Percentiles rank a stretch among this genome's conserved stretches.
Evolutionary conservation across 495 filamentous ascomycete genomes (phyloP).

Genomic region (Aspergillus ellipticus): DNA sequence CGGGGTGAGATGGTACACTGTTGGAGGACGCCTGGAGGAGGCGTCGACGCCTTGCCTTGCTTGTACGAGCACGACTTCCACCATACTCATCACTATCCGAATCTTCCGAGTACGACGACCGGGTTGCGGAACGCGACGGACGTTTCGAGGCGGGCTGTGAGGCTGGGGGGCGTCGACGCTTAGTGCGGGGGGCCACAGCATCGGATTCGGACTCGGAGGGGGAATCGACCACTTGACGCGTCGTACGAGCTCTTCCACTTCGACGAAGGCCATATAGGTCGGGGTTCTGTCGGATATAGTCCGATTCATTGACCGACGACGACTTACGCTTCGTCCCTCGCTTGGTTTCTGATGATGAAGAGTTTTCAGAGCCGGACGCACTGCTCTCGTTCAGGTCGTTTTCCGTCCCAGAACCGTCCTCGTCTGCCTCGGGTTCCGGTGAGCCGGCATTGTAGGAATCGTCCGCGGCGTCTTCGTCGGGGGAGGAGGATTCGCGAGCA

Average conservation of each 20-base stretch:
- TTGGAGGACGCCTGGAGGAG: constrained; percentile 55
- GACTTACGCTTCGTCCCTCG: constrained; percentile 74
- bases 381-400: constrained; percentile 55
- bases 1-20: constrained; percentile 57
- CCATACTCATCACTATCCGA: constrained; percentile 67
- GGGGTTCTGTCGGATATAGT: constrained; percentile 86
- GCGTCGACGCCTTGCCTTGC: constrained; percentile 70
- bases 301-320: constrained; percentile 65
- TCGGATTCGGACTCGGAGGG: constrained; percentile 63
- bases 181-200: constrained; percentile 37
- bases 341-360: constrained; percentile 61
- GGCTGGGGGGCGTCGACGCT: constrained; percentile 37
- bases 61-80: constrained; percentile 61
- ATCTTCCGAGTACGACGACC: constrained; percentile 40
- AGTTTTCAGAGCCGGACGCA: constrained; percentile 52
- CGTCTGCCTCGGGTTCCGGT: constrained; percentile 51
- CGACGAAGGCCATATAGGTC: constrained; percentile 90
- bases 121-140: constrained; percentile 42
- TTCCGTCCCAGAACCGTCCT: constrained; percentile 74
- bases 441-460: constrained; percentile 43
- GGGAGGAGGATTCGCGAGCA: constrained; percentile 48
- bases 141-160: constrained; percentile 42
- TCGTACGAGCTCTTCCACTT: constrained; percentile 65
- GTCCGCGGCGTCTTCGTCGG: constrained; percentile 63
- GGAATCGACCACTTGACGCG: constrained; percentile 59